Evolutionary conservation across 306 rosid genomes (phyloP).

Genomic region (Leucaena leucocephala): DNA sequence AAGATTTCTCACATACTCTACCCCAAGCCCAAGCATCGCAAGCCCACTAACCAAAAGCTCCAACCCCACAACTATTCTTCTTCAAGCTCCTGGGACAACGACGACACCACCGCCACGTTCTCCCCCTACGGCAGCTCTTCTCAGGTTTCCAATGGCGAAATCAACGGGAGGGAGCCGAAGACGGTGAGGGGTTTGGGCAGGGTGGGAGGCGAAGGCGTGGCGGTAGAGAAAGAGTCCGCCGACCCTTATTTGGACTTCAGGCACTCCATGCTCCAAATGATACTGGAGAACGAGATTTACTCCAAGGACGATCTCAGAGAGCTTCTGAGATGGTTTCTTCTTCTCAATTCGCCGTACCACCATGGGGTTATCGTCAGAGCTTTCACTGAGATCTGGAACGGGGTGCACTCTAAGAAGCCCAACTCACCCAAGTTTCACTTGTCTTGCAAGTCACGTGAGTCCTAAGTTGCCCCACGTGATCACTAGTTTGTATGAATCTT

Average conservation of each 20-base stretch:
- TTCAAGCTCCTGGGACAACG: conserved; percentile 40
- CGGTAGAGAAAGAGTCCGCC: conserved; percentile 91
- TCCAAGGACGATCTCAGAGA: conserved; percentile 74
- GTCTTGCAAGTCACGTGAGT: conserved; percentile 52
- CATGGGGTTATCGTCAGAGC: conserved; percentile 83
- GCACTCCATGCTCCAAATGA: conserved; percentile 93
- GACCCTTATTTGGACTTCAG: conserved; percentile 91
- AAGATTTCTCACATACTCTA: conserved; percentile 56
- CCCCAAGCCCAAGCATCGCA: conserved; percentile 57
- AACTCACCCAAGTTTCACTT: conserved; percentile 37
- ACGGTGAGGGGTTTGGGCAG: conserved; percentile 62
- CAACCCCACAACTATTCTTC: conserved; percentile 36
- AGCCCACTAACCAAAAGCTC: conserved; percentile 45
- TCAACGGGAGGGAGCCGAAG: conserved; percentile 22
- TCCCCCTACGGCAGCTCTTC: conserved; percentile 44
- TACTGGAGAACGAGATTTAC: conserved; percentile 90
- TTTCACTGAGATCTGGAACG: conserved; percentile 95
- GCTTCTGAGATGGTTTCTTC: conserved; percentile 83
- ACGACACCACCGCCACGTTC: conserved; percentile 42
- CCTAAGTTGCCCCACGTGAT: conserved; percentile 36
- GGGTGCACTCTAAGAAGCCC: conserved; percentile 57
- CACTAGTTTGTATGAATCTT: not conserved
- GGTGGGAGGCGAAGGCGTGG: conserved; percentile 71
- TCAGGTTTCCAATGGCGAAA: conserved; percentile 2
- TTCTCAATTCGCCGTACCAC: conserved; percentile 75